Evolutionary conservation across 2,329 filamentous ascomycete species (phyloP).

Genomic region (Teratosphaeria viscida): DNA sequence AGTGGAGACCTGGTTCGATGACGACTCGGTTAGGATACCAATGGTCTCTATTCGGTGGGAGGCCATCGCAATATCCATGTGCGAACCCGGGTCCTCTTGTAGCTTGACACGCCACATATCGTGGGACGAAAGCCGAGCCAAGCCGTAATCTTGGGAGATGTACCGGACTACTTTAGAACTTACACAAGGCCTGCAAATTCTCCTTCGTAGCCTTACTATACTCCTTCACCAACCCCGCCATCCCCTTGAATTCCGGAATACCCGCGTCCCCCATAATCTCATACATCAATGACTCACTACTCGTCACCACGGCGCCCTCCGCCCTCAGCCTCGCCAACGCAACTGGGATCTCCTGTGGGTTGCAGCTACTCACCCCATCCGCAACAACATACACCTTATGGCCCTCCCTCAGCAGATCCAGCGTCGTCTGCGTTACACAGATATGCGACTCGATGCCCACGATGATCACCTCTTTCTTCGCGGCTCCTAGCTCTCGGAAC

Average conservation of each 20-base stretch:
- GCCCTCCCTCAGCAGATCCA: slow-evolving; percentile 66
- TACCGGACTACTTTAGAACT: slow-evolving; percentile 34
- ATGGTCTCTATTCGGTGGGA: too few species aligned
- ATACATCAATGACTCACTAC: slow-evolving; percentile 82
- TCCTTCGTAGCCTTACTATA: slow-evolving; percentile 59
- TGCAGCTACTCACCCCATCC: slow-evolving; percentile 82
- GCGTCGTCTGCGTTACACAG: slow-evolving; percentile 83
- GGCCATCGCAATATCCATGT: too few species aligned
- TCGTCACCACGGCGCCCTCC: slow-evolving; percentile 70
- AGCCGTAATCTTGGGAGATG: neutral
- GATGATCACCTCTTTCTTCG: slow-evolving; percentile 55
- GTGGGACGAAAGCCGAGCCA: neutral
- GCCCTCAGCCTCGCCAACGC: slow-evolving; percentile 65
- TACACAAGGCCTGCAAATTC: slow-evolving; percentile 56
- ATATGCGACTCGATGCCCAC: slow-evolving; percentile 92
- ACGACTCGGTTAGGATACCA: too few species aligned
- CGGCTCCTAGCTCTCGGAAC: slow-evolving; percentile 29
- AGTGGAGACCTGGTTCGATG: too few species aligned
- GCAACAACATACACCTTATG: slow-evolving; percentile 79
- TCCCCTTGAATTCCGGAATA: slow-evolving; percentile 58
- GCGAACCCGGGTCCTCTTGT: neutral
- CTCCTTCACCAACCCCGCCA: slow-evolving; percentile 72
- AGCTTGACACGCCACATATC: neutral
- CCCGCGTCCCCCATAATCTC: slow-evolving; percentile 78
- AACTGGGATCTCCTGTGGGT: slow-evolving; percentile 67